Evolutionary conservation across 129 eudicot species (phyloP).

Genomic region (Helianthus annuus): DNA sequence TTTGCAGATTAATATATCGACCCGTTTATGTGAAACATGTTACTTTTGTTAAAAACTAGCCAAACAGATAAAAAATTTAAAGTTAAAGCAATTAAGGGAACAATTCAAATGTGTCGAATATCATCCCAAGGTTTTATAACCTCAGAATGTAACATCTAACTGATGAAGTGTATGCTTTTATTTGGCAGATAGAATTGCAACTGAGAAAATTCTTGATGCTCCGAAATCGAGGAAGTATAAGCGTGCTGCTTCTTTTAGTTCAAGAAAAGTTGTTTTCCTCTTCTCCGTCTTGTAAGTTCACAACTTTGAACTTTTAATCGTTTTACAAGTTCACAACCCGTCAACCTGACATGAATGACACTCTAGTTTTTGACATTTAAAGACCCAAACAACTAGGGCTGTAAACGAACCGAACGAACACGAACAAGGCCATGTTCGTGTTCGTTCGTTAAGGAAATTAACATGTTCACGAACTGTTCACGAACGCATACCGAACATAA

Average conservation of each 20-base stretch:
- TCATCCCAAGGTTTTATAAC: background rate
- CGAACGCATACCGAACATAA: no score
- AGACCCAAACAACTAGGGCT: background rate
- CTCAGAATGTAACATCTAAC: background rate
- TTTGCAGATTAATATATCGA: constrained; percentile 1
- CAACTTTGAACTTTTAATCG: constrained; percentile 16
- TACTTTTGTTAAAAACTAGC: background rate
- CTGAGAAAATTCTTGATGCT: constrained; percentile 52
- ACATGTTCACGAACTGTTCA: no score
- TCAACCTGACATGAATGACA: background rate
- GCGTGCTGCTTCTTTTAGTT: constrained; percentile 71
- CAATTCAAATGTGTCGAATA: background rate
- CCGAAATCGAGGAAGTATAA: constrained; percentile 73
- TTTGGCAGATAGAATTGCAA: constrained; percentile 51
- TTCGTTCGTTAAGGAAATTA: no score
- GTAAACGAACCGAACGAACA: no score
- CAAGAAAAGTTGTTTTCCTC: constrained; percentile 79
- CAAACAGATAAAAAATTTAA: background rate
- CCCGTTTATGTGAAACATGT: background rate
- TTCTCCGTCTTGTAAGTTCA: constrained; percentile 81
- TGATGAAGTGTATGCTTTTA: constrained; percentile 8
- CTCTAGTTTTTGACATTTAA: background rate
- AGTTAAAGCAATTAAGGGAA: background rate
- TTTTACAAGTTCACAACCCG: background rate
- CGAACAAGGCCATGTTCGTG: no score